Conservation (phyloP, 495 filamentous ascomycete species). For the Physcia stellaris region DNA sequence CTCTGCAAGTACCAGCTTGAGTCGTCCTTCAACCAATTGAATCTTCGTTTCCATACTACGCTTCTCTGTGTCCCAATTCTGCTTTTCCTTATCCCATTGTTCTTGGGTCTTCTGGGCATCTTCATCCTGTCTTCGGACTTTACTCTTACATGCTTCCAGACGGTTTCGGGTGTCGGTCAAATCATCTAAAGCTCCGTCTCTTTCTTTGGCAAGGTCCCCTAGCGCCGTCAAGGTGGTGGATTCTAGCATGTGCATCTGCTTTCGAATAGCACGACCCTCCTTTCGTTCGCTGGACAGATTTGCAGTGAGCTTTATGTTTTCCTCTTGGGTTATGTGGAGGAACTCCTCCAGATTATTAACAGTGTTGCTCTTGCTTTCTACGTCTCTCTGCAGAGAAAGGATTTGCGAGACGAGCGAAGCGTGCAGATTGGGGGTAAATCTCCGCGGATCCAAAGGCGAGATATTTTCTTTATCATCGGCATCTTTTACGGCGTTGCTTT, state of each 20-base stretch:
- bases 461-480: slow-evolving; percentile 53
- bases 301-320: slow-evolving; percentile 54
- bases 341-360: slow-evolving; percentile 73
- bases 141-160: slow-evolving; percentile 66
- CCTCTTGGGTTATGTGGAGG: slow-evolving; percentile 53
- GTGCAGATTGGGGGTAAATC: slow-evolving; percentile 91
- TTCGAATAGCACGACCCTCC: slow-evolving; percentile 68
- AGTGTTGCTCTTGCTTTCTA: slow-evolving; percentile 72
- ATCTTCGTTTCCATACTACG: slow-evolving; percentile 68
- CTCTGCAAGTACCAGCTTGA: slow-evolving; percentile 74
- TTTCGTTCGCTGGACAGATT: slow-evolving; percentile 47
- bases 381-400: slow-evolving; percentile 67
- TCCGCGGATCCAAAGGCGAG: slow-evolving; percentile 70
- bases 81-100: slow-evolving; percentile 68
- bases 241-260: slow-evolving; percentile 75
- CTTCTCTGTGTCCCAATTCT: slow-evolving; percentile 68
- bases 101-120: slow-evolving; percentile 62
- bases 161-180: slow-evolving; percentile 61
- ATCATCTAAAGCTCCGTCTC: slow-evolving; percentile 71
- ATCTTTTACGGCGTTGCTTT: slow-evolving; percentile 38
- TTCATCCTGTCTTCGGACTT: slow-evolving; percentile 67
- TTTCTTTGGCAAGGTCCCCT: slow-evolving; percentile 66
- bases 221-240: slow-evolving; percentile 75
- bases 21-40: slow-evolving; percentile 73
- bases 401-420: slow-evolving; percentile 93